Conservation (phyloP, 768 basidiomycete species). For the Tricholoma flavovirens region DNA sequence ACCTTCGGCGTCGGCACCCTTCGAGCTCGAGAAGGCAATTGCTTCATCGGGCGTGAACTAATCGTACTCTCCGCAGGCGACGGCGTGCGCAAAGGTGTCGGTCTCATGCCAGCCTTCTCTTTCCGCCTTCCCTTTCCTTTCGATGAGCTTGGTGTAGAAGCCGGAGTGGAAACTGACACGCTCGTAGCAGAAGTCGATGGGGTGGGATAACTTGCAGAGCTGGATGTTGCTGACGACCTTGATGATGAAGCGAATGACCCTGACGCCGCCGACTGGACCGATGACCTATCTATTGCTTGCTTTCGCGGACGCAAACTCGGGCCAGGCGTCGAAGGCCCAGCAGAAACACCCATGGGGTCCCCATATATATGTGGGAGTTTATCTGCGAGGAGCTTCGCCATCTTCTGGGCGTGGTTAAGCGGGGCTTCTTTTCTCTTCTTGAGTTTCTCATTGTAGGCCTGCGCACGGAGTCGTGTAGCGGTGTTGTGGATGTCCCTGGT, state of each 20-base stretch:
- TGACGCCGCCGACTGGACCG: not conserved
- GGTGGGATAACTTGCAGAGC: not conserved
- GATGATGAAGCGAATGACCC: not conserved
- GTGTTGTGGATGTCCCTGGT: slow-evolving; percentile 39
- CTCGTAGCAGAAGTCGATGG: not conserved
- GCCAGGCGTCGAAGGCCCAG: not conserved
- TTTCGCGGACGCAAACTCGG: not conserved
- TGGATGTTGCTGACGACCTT: not conserved
- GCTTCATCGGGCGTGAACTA: not conserved
- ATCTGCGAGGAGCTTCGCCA: slow-evolving; percentile 8
- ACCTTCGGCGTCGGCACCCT: not conserved
- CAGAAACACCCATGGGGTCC: not conserved
- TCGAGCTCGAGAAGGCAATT: slow-evolving; percentile 2
- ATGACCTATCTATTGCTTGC: not conserved
- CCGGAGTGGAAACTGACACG: not conserved
- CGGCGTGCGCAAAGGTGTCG: not conserved
- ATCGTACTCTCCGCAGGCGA: not conserved
- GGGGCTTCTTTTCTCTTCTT: slow-evolving; percentile 4
- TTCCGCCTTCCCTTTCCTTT: not conserved
- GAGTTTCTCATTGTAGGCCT: slow-evolving; percentile 44
- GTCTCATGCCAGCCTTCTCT: not conserved
- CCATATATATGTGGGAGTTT: not conserved
- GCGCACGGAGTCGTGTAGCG: slow-evolving; percentile 35
- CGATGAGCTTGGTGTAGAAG: not conserved
- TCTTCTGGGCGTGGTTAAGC: slow-evolving; percentile 2